Percentiles rank a stretch among this genome's conserved stretches.
phyloP scores from a whole-genome alignment of 2,329 filamentous ascomycete species.

The Aspergillus spinulosporus region DNA sequence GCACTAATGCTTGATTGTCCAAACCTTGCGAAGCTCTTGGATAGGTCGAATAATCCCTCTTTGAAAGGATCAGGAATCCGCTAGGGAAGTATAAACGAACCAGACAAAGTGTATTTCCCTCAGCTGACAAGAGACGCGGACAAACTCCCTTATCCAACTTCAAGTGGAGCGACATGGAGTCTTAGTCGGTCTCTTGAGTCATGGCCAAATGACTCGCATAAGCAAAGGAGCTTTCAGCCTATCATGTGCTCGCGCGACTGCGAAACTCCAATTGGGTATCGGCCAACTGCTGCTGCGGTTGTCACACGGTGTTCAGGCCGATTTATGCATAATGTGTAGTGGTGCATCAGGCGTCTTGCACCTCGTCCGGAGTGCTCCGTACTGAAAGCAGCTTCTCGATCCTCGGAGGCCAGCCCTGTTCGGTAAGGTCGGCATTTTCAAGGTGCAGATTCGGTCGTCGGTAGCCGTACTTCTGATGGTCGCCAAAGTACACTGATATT shows the following conservation, averaged over 20 bases:
- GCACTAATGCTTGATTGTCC: conserved; percentile 6
- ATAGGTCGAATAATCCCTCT: neutral
- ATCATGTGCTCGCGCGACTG: neutral
- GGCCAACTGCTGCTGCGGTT: neutral
- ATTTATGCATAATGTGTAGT: conserved; percentile 10
- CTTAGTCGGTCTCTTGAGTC: conserved; percentile 1
- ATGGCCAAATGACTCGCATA: conserved; percentile 25
- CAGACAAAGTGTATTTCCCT: conserved; percentile 5
- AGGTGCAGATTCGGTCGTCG: neutral
- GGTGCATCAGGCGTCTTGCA: conserved; percentile 1
- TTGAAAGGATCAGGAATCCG: neutral
- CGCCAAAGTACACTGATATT: conserved; percentile 4
- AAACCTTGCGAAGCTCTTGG: neutral
- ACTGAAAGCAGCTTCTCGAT: too few relatives aligned
- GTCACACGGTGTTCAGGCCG: neutral
- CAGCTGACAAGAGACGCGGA: neutral
- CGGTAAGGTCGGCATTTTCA: neutral
- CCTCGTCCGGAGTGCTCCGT: too few relatives aligned
- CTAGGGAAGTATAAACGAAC: conserved; percentile 7
- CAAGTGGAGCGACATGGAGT: conserved; percentile 10
- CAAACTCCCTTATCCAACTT: conserved; percentile 6
- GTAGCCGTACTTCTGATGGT: conserved; percentile 3
- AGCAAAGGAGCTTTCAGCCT: conserved; percentile 7
- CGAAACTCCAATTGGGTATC: neutral
- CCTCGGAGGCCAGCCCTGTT: neutral